These are phyloP conservation scores for Russula brevipes DNA, from an alignment of 768 basidiomycete genomes.

Conservation along the genomic window DNA sequence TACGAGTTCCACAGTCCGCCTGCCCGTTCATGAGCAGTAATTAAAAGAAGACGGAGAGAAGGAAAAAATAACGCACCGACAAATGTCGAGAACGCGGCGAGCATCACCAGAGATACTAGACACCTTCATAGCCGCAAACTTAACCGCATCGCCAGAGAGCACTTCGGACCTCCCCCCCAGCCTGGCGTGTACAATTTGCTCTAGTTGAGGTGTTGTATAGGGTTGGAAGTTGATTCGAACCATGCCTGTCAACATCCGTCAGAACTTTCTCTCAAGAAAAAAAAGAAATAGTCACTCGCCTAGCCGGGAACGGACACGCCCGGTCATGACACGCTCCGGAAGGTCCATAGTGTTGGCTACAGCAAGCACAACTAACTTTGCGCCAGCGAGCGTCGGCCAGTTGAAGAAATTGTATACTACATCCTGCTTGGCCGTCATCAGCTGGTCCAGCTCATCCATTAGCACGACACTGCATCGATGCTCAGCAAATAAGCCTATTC, in stretches of 20 bases:
- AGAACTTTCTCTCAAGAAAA: background rate
- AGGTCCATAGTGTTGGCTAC: constrained; percentile 99
- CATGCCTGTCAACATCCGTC: constrained; percentile 48
- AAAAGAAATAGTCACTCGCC: constrained; percentile 45
- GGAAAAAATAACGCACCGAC: constrained; percentile 48
- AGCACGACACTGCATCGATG: constrained; percentile 72
- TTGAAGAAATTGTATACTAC: constrained; percentile 99
- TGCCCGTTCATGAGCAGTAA: constrained; percentile 29
- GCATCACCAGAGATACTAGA: constrained; percentile 89
- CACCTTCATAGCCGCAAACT: constrained; percentile 76
- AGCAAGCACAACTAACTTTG: constrained; percentile 89
- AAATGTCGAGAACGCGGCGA: constrained; percentile 86
- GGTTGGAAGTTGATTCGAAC: constrained; percentile 89
- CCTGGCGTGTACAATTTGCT: constrained; percentile 79
- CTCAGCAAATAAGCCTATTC: constrained; percentile 14
- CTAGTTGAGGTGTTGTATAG: constrained; percentile 72
- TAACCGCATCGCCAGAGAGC: constrained; percentile 66
- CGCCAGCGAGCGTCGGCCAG: constrained; percentile 89
- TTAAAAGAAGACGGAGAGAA: no score
- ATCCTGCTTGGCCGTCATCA: constrained; percentile 93
- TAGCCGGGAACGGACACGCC: constrained; percentile 69
- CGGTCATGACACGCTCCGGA: constrained; percentile 89
- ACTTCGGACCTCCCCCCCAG: constrained; percentile 49
- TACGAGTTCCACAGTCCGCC: constrained; percentile 81
- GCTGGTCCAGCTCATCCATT: constrained; percentile 98